Base-by-base conservation (phyloP, 1,139 yeast species). In the Debaryomyces psychrophilus region DNA sequence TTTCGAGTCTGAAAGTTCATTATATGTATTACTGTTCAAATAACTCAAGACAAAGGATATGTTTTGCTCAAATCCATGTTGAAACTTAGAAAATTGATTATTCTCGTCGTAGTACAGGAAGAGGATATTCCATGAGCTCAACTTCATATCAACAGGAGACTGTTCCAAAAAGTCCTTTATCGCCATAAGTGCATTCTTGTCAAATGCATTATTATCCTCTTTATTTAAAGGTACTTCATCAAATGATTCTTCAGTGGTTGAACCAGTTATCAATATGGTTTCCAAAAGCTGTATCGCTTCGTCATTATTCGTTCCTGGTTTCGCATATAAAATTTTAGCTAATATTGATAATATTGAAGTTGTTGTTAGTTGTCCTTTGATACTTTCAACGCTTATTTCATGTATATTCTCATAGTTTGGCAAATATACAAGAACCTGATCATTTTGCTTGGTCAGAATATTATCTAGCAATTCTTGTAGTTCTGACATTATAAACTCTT, bases 81-180 rank as follows among this genome's bases (percentile, higher is more conserved):
- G 73, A 33, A 82, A 72, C 33, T 74, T 71, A 0, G 55, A 55
- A 11, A 69, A 48, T 39, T 80, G 70, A 0, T 72, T 64, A 4
- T 68, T 62, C 9, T 67, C 69, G 7, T 72, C 65, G 56, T 88
- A 90, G 46, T 80, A 80, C 51, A 79, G 81, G 36, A 89, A 74
- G 14, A 93, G 68, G 20, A 88, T 74, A 39, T 81, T 80, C 97
- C 98, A 92, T 2, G 93, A 68, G 47, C 83, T 83, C 31, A 90
- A 68, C 46, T 79, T 81, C 64, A 90, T 77, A 31, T 83, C 85
- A 17, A 86, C 71, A 0, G 93, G 81, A 0, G 96, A 83, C 11
- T 71, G 70, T 2, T 70, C 68, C 17, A 93, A 70, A 56, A 90
- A 90, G 14, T 68, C 63, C 22, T 75, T 71, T 60, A 89, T 82